phyloP scores from a whole-genome alignment of 768 basidiomycete genomes.

The Trichaptum fuscoviolaceum region DNA sequence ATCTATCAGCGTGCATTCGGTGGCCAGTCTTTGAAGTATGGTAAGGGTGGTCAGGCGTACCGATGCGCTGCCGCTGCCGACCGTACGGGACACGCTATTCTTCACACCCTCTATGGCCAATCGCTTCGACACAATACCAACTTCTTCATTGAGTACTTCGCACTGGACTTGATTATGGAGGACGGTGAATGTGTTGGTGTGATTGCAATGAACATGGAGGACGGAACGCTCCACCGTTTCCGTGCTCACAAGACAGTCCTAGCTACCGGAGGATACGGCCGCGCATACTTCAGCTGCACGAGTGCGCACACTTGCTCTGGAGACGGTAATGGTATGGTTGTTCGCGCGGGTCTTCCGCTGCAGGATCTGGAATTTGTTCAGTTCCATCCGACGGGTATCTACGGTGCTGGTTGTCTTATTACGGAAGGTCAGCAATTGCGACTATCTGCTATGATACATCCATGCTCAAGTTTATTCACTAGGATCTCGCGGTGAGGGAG shows the following conservation, averaged over 20 bases:
- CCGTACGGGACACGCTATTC: constrained; percentile 95
- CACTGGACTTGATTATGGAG: constrained; percentile 98
- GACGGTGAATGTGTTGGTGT: constrained; percentile 99
- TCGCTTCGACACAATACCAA: constrained; percentile 98
- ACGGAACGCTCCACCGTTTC: constrained; percentile 98
- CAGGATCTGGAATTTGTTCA: constrained; percentile 99
- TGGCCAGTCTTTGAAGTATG: constrained; percentile 93
- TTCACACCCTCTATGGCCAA: constrained; percentile 99
- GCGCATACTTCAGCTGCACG: constrained; percentile 97
- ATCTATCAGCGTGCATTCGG: constrained; percentile 99
- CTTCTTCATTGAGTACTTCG: constrained; percentile 99
- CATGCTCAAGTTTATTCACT: constrained; percentile 2
- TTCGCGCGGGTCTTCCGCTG: constrained; percentile 90
- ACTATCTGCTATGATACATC: background rate
- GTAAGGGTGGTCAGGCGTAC: constrained; percentile 98
- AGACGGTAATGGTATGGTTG: constrained; percentile 98
- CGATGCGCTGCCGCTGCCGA: constrained; percentile 98
- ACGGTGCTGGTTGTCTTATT: constrained; percentile 98
- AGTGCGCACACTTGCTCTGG: constrained; percentile 99
- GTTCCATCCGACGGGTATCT: constrained; percentile 99
- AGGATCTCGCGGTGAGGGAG: constrained; percentile 99
- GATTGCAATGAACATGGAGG: constrained; percentile 99
- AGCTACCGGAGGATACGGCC: constrained; percentile 97
- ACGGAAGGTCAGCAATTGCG: constrained; percentile 69
- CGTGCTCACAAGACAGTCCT: constrained; percentile 97